Conservation (phyloP, 148 eudicot species). For the Rhododendron mucronatum region DNA sequence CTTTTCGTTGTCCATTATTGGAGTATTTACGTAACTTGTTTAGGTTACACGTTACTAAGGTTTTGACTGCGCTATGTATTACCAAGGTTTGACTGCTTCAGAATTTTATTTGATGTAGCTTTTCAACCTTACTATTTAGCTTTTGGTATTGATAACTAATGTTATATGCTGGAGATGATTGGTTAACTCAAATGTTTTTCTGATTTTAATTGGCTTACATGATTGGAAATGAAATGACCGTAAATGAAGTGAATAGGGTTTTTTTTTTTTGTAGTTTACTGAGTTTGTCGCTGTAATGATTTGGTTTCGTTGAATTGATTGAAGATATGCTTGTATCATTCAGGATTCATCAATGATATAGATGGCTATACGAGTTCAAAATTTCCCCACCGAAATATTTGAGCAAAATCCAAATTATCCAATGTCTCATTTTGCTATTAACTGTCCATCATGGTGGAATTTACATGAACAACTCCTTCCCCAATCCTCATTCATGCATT, state of each 20-base stretch:
- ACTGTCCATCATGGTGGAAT: slow-evolving; percentile 41
- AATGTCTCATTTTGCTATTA: slow-evolving; percentile 37
- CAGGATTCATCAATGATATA: slow-evolving; percentile 11
- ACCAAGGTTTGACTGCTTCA: neutral
- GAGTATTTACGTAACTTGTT: neutral
- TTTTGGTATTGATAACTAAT: neutral
- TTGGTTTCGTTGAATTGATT: neutral
- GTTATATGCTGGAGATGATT: neutral
- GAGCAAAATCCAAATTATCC: slow-evolving; percentile 20
- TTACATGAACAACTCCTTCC: slow-evolving; percentile 31
- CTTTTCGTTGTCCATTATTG: neutral
- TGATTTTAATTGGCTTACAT: neutral
- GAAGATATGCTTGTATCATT: neutral
- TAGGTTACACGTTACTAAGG: neutral
- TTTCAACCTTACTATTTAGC: neutral
- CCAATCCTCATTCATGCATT: slow-evolving; percentile 35
- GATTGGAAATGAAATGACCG: neutral
- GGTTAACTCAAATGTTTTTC: neutral
- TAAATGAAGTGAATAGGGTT: neutral
- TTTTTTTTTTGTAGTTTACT: neutral
- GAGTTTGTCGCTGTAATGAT: neutral
- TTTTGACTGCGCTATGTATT: too few species aligned
- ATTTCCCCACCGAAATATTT: slow-evolving; percentile 14
- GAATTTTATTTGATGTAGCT: neutral
- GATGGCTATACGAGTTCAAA: slow-evolving; percentile 18